Evolutionary conservation across 352 stramenopile species (phyloP).

Genomic region (Phytopythium aichiense): DNA sequence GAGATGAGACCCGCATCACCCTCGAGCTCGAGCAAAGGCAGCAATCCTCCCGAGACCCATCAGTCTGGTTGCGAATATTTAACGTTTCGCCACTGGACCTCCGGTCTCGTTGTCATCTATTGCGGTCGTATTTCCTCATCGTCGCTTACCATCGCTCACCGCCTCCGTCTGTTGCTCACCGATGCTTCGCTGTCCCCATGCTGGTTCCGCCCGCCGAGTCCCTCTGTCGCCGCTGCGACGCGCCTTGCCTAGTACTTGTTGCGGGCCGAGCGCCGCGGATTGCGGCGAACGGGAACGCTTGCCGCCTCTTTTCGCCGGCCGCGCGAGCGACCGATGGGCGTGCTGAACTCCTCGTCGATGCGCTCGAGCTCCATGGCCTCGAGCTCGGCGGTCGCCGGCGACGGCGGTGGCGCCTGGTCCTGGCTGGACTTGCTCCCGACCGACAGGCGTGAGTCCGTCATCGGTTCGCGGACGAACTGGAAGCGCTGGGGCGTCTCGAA

Average conservation of each 20-base stretch:
- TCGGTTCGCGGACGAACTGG: conserved; percentile 69
- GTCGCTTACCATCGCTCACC: conserved; percentile 1
- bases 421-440: conserved; percentile 18
- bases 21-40: too few species aligned
- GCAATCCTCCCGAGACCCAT: too few species aligned
- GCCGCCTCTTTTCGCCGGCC: conserved; percentile 53
- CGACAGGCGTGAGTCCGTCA: conserved; percentile 55
- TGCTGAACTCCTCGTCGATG: conserved; percentile 84
- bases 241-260: conserved; percentile 45
- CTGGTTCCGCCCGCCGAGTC: not conserved
- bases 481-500: conserved; percentile 71
- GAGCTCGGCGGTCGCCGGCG: conserved; percentile 56
- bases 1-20: too few species aligned
- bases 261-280: conserved; percentile 61
- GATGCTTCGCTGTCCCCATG: not conserved
- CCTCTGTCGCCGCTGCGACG: too few species aligned
- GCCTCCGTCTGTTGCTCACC: not conserved
- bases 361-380: conserved; percentile 73
- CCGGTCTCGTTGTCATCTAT: not conserved
- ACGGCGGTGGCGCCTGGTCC: conserved; percentile 24
- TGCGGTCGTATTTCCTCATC: not conserved
- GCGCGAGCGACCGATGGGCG: conserved; percentile 46
- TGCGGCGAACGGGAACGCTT: conserved; percentile 63
- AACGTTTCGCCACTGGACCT: conserved; percentile 1
- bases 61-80: too few species aligned